Evolutionary conservation across 108 stramenopile genomes (phyloP).

Genomic region (Skeletonema marinoi): DNA sequence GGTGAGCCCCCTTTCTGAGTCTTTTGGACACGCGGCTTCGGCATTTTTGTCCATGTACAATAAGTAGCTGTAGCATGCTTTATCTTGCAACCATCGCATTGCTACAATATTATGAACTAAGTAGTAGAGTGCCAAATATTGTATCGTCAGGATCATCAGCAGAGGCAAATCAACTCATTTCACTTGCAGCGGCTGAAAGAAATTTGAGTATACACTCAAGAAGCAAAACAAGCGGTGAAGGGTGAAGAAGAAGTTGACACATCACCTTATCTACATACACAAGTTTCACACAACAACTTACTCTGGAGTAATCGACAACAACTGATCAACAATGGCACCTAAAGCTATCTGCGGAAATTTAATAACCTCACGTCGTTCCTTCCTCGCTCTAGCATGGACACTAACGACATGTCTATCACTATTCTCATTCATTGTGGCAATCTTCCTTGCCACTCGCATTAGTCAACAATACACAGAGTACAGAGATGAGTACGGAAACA

Average conservation of each 20-base stretch:
- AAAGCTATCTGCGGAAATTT: conserved; percentile 76
- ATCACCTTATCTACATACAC: background rate
- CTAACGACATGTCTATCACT: conserved; percentile 69
- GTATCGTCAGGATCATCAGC: no score
- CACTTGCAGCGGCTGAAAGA: no score
- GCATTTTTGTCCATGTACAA: no score
- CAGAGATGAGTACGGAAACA: conserved; percentile 10
- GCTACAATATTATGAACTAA: no score
- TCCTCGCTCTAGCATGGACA: conserved; percentile 85
- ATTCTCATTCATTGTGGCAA: conserved; percentile 65
- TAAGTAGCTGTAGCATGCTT: no score
- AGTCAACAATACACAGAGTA: conserved; percentile 68
- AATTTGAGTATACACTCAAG: no score
- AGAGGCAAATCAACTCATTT: no score
- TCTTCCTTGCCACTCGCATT: conserved; percentile 57
- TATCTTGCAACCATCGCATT: no score
- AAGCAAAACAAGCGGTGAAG: no score
- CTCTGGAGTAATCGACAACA: background rate
- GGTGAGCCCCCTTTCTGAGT: no score
- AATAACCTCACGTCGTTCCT: conserved; percentile 62
- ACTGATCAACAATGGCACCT: conserved; percentile 21
- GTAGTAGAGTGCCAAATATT: no score
- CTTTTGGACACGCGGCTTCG: no score
- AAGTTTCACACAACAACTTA: background rate
- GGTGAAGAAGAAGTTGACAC: background rate